Percentiles rank a stretch among this genome's conserved stretches.
Conservation (phyloP, 2,329 filamentous ascomycete species). For the Thielaviopsis populi region DNA sequence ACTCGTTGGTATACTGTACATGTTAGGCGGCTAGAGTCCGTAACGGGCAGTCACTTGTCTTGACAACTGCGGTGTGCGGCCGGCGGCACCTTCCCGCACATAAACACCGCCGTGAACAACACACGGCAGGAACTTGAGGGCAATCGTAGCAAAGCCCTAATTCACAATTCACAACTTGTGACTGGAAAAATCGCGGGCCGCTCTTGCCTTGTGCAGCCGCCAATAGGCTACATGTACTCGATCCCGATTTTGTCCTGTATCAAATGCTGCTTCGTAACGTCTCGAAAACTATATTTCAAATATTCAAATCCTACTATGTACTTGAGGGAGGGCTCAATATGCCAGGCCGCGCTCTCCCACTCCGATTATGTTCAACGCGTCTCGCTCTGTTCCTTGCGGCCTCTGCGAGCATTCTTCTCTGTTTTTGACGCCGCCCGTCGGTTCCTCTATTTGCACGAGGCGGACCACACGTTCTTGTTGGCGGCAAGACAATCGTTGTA, state of each 20-base stretch:
- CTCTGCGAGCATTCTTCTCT: background rate
- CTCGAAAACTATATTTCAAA: background rate
- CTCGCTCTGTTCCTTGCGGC: background rate
- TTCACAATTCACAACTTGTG: background rate
- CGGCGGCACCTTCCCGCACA: background rate
- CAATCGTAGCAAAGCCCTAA: background rate
- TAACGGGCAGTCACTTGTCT: background rate
- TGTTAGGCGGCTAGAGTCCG: background rate
- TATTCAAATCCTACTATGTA: background rate
- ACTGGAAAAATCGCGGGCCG: background rate
- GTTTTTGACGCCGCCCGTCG: background rate
- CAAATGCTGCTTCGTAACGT: background rate
- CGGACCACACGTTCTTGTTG: slow-evolving; percentile 31
- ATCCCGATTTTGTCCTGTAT: background rate
- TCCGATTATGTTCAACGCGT: background rate
- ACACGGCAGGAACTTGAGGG: background rate
- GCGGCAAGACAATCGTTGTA: slow-evolving; percentile 32
- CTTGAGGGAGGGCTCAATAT: background rate
- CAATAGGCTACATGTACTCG: background rate
- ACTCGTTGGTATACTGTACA: background rate
- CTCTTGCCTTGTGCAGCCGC: background rate
- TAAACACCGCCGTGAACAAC: background rate
- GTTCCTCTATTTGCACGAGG: slow-evolving; percentile 21
- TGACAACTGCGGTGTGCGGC: background rate
- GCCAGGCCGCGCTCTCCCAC: background rate